A percentile compares a stretch with the other conserved stretches of the same genome.
Conservation (phyloP, 2,329 filamentous ascomycete genomes). For the Trichothecium roseum region DNA sequence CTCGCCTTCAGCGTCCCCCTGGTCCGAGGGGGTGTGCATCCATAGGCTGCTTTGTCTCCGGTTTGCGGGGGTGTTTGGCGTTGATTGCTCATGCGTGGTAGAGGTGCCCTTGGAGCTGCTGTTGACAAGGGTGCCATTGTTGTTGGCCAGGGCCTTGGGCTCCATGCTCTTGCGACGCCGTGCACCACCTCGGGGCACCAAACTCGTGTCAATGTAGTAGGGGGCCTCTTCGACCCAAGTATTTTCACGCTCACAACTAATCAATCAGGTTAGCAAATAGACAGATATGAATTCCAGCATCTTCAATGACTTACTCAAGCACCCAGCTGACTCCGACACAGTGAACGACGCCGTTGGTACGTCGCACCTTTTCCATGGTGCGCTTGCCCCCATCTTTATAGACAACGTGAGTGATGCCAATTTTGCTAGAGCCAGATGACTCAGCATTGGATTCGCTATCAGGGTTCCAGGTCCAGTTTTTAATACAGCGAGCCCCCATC, state of each 20-base stretch:
- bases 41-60: constrained; percentile 45
- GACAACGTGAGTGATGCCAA: constrained; percentile 79
- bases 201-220: constrained; percentile 58
- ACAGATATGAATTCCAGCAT: background rate
- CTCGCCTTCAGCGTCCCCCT: constrained; percentile 23
- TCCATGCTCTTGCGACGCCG: constrained; percentile 76
- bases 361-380: constrained; percentile 71
- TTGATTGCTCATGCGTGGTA: constrained; percentile 21
- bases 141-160: constrained; percentile 57
- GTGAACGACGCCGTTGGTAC: constrained; percentile 63
- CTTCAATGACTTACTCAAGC: constrained; percentile 59
- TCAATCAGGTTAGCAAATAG: background rate
- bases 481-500: constrained; percentile 74
- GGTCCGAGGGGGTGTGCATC: constrained; percentile 43
- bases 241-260: constrained; percentile 64
- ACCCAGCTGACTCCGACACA: constrained; percentile 87
- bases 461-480: constrained; percentile 66
- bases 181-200: constrained; percentile 58
- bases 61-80: constrained; percentile 37
- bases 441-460: constrained; percentile 22
- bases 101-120: constrained; percentile 23
- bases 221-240: constrained; percentile 64
- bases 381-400: constrained; percentile 78
- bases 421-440: constrained; percentile 30
- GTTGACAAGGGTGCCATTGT: constrained; percentile 53